Evolutionary conservation across 139 green algal genomes (phyloP), one percentile per base, ranked within the genome.

Genomic region (Ettlia oleoabundans): DNA sequence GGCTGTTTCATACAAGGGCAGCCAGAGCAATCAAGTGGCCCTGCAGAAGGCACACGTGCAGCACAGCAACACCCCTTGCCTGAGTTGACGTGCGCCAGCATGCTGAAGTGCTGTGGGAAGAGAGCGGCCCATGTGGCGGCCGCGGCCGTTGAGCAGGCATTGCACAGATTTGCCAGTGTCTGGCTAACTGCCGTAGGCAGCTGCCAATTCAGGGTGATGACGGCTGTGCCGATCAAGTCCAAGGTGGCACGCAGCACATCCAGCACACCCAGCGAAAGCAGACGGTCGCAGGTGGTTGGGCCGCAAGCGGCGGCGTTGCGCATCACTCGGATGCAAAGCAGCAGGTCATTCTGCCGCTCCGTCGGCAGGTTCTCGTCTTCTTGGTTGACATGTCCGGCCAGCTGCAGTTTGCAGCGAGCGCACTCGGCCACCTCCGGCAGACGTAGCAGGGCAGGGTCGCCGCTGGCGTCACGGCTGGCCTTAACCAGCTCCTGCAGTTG

Each of bases 101-200:
- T 77, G 21, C 42, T 55, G 52, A 86, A 32, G 15, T 55, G 81
- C 37, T 72, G 40, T 9, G 81, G 81, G 72, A 86, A 86, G 28
- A 81, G 58, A 1, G n/a, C 55, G 0, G 38, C 47, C 81, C 81
- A 86, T 19, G 76, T 41, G 4, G 69, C 81, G 28, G 81, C 72
- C 3, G 81, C 68, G 38, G 58, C 53, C 26, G 18, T 9, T 28
- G n/a, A 3, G 40, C 81, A 37, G 4, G 69, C 81, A 22, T 58
- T 82, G 65, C 52, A 66, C 38, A 72, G 33, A 38, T 86, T 86
- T 55, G 81, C 81, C 37, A 80, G 53, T 30, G 80, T 22, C 51
- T 86, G 81, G 24, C 70, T 61, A 18, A 73, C 30, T 4, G 76
- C 69, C 38, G 40, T 37, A 1, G 81, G 81, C 51, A 86, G 52